Evolutionary conservation across 257 asterid genomes (phyloP), one percentile per base, ranked within the genome.

Genomic region (Solanum lycopersicoides): DNA sequence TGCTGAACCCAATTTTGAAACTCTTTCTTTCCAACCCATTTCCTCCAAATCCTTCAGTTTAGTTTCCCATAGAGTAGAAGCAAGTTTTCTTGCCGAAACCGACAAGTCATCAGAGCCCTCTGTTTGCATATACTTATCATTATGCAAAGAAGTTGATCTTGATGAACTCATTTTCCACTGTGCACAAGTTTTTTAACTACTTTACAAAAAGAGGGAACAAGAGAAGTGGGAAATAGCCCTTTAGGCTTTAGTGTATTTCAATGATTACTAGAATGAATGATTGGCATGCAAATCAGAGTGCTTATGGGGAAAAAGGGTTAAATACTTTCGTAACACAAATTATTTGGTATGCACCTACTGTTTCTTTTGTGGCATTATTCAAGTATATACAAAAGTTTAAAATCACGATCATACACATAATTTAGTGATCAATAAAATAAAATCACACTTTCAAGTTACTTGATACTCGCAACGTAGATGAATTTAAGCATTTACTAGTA

Each of bases 31-130:
- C 39, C 39, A 25, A 44, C 9, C 25, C 90, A 86, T 71, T 89
- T 90, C 60, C 83, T 91, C 93, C 91, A 92, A 45, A 90, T 73
- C 65, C 30, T 90, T 90, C 89, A 83, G 83, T 89, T 93, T 91
- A 32, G 95, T 92, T 91, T 93, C 98, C 99, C 98, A 94, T 63
- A 93, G 87, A 87, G 93, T 89, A 71, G 99, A 96, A 56, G 93
- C 97, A 88, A 94, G 71, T 92, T 93, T 94, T 41, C 98, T 89
- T 63, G 98, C 98, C 20, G 98, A 95, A 12, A 93, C 91, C 21
- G 96, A 91, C 34, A 90, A 73, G 44, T 93, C 96, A 37, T 90
- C 98, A 47, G 89, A 59, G 77, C 91, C 89, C 85, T 90, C 88
- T 10, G 65, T 79, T 79, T 45, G 91, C 86, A 89, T 53, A 86